A percentile compares a stretch with the other conserved stretches of the same genome.
Conservation (phyloP, 345 rosid species). For the Excoecaria cochinchinensis region DNA sequence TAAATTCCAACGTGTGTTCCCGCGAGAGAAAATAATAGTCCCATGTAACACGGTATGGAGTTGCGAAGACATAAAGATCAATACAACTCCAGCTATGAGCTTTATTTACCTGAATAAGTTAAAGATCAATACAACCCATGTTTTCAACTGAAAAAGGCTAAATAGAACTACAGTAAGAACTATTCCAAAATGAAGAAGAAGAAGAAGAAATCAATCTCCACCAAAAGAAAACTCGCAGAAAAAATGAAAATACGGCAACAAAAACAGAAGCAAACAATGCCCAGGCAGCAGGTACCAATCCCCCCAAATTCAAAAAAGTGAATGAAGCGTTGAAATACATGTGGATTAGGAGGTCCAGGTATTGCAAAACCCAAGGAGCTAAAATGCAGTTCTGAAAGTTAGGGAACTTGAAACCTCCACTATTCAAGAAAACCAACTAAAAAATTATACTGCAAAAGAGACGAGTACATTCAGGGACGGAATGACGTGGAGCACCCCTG, state of each 20-base stretch:
- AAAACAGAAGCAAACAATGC: background rate
- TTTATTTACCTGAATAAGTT: conserved; percentile 37
- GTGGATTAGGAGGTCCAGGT: background rate
- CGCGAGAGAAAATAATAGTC: conserved; percentile 82
- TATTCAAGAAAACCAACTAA: background rate
- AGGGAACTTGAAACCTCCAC: background rate
- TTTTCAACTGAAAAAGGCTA: too few relatives aligned
- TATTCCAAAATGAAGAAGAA: background rate
- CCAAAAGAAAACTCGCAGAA: conserved; percentile 1
- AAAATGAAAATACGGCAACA: background rate
- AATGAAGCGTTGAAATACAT: too few relatives aligned
- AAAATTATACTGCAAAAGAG: background rate
- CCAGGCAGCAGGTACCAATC: background rate
- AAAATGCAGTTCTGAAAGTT: background rate
- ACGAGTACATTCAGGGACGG: too few relatives aligned
- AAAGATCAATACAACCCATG: conserved; percentile 56
- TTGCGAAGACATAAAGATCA: conserved; percentile 93
- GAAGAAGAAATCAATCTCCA: background rate
- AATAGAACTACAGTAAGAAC: background rate
- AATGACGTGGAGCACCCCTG: too few relatives aligned
- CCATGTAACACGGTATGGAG: conserved; percentile 95
- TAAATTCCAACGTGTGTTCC: conserved; percentile 77
- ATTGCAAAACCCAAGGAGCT: too few relatives aligned
- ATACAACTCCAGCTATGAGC: conserved; percentile 98
- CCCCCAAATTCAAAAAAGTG: conserved; percentile 15